Evolutionary conservation across 495 filamentous ascomycete species (phyloP), one percentile per base, ranked within the genome.

Genomic region (Delitschia confertaspora): DNA sequence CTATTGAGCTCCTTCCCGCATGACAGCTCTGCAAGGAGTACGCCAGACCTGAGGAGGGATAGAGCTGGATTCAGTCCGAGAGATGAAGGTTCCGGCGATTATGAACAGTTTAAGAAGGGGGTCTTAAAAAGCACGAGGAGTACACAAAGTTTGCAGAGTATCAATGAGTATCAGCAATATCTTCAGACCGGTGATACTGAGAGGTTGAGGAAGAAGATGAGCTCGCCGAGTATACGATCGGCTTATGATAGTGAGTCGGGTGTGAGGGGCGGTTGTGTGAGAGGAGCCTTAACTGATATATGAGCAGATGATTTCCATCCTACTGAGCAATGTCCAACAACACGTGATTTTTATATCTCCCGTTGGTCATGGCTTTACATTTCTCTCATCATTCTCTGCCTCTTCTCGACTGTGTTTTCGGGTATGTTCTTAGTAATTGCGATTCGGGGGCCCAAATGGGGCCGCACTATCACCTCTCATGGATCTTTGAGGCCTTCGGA

Each of bases 331-430:
- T 61, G 60, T 27, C 55, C 56, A 9, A 56, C 56, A n/a, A 27
- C 42, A n/a, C 56, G 45, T 27, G 50, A 57, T 19, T 44, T 68
- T 19, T 57, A 58, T 30, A 47, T 53, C 11, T 59, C 56, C 7
- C 68, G 74, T 7, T 53, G 62, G 20, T 72, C 69, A 37, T 82
- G 78, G 73, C 57, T 83, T 6, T 73, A 74, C 3, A 48, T 78
- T 0, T 66, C 71, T 0, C 63, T 85, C 11, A 42, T 82, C 17
- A 33, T 75, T 0, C 62, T 86, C 3, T 76, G 79, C 4, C 38
- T 85, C 10, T 85, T 80, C 53, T 79, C 80, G 0, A 85, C 79
- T 0, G 23, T 77, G 0, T 66, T 82, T 21, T 84, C 80, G 1
- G 77, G 73, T 0, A 46, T 85, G 4, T 86, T 74, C 65, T 61